Evolutionary conservation across 192 early-diverging fungal genomes (phyloP).

Genomic region (Spizellomyces sp.): DNA sequence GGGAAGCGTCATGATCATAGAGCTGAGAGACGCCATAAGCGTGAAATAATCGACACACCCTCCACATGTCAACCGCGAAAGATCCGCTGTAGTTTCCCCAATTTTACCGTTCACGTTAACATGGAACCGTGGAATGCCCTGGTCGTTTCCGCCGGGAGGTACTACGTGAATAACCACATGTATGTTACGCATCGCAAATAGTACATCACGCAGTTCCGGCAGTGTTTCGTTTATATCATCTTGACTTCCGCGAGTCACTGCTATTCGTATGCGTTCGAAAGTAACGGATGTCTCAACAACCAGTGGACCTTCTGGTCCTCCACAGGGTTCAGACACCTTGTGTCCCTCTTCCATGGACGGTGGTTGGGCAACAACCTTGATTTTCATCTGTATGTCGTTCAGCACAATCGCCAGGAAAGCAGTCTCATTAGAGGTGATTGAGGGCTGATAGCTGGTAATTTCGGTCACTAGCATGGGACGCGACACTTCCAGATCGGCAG

Average conservation of each 20-base stretch:
- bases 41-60: constrained; percentile 21
- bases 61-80: constrained; percentile 14
- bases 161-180: neutral
- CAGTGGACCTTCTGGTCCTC: neutral
- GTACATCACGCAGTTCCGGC: neutral
- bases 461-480: neutral
- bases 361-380: no score
- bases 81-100: constrained; percentile 8
- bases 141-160: neutral
- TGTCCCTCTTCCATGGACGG: no score
- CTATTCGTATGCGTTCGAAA: neutral
- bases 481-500: neutral
- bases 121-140: neutral
- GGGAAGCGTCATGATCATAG: neutral
- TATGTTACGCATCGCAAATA: constrained; percentile 2
- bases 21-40: constrained; percentile 11
- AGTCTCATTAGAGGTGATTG: neutral
- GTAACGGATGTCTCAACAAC: neutral
- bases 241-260: neutral
- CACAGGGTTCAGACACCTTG: no score
- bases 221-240: neutral
- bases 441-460: neutral
- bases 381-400: neutral
- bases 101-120: constrained; percentile 12
- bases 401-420: neutral